These are phyloP conservation scores for Clarireedia sp. DNA, from an alignment of 2,329 filamentous ascomycete genomes.

Conservation along the genomic window DNA sequence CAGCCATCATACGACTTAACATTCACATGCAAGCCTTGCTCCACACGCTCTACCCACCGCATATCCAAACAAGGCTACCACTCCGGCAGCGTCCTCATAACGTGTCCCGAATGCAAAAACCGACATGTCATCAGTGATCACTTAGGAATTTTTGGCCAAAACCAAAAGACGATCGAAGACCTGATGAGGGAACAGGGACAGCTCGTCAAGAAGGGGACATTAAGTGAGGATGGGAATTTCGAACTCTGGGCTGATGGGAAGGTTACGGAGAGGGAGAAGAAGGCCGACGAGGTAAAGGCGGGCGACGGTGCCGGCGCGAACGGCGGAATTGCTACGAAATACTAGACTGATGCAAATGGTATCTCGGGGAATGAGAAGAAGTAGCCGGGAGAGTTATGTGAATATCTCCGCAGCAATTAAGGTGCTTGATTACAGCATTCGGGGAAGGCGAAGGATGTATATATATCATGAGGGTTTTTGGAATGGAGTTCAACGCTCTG, in stretches of 20 bases:
- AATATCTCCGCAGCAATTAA: no score
- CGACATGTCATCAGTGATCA: conserved; percentile 91
- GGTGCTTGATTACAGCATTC: no score
- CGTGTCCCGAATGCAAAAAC: conserved; percentile 78
- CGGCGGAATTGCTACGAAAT: neutral
- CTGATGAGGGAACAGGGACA: conserved; percentile 69
- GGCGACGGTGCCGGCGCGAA: neutral
- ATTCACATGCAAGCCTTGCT: conserved; percentile 89
- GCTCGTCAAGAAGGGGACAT: conserved; percentile 60
- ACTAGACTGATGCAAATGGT: neutral
- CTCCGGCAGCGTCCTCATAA: conserved; percentile 78
- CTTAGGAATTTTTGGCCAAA: conserved; percentile 70
- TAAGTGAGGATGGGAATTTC: conserved; percentile 73
- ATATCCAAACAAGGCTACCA: conserved; percentile 96
- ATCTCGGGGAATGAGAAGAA: neutral
- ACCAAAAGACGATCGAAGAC: conserved; percentile 64
- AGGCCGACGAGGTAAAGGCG: neutral
- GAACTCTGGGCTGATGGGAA: conserved; percentile 76
- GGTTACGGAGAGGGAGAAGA: conserved; percentile 15
- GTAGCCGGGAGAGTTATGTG: no score
- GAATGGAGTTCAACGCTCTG: no score
- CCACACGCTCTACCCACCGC: conserved; percentile 69
- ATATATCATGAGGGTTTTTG: no score
- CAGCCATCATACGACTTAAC: conserved; percentile 73
- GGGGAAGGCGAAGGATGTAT: no score